phyloP scores from a whole-genome alignment of 2,329 filamentous ascomycete species.

The Fusarium domesticum region DNA sequence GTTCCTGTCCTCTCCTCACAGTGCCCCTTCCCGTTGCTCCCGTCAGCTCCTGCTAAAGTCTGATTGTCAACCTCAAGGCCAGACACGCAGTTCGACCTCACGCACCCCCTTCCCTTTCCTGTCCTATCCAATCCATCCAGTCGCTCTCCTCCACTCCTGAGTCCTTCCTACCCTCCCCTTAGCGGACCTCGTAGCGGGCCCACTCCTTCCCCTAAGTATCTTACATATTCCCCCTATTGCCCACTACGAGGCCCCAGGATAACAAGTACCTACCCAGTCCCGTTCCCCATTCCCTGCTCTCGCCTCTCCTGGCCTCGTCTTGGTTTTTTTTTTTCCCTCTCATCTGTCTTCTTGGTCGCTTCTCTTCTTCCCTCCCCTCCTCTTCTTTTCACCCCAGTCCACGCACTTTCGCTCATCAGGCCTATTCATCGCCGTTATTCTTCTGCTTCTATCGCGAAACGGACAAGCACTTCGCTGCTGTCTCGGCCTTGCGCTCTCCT shows the following conservation, averaged over 20 bases:
- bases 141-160: slow-evolving; percentile 2
- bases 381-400: slow-evolving; percentile 26
- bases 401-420: slow-evolving; percentile 28
- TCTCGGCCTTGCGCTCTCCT: slow-evolving; percentile 10
- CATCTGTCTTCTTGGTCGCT: slow-evolving; percentile 27
- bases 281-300: slow-evolving; percentile 30
- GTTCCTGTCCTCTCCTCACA: background rate
- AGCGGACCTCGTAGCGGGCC: slow-evolving; percentile 24
- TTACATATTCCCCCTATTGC: slow-evolving; percentile 23
- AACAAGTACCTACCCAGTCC: slow-evolving; percentile 27
- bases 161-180: slow-evolving; percentile 17
- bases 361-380: slow-evolving; percentile 24
- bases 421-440: slow-evolving; percentile 25
- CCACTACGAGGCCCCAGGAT: slow-evolving; percentile 26
- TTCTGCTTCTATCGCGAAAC: slow-evolving; percentile 18
- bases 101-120: background rate
- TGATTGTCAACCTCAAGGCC: background rate
- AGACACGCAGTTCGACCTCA: background rate
- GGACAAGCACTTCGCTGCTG: slow-evolving; percentile 22
- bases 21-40: background rate
- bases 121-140: background rate
- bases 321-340: slow-evolving; percentile 24
- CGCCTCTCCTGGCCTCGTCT: slow-evolving; percentile 27
- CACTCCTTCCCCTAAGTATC: slow-evolving; percentile 9
- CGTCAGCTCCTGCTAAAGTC: background rate